These are phyloP conservation scores for Lathyrus tuberosus DNA, from an alignment of 306 rosid species.

Conservation along the genomic window DNA sequence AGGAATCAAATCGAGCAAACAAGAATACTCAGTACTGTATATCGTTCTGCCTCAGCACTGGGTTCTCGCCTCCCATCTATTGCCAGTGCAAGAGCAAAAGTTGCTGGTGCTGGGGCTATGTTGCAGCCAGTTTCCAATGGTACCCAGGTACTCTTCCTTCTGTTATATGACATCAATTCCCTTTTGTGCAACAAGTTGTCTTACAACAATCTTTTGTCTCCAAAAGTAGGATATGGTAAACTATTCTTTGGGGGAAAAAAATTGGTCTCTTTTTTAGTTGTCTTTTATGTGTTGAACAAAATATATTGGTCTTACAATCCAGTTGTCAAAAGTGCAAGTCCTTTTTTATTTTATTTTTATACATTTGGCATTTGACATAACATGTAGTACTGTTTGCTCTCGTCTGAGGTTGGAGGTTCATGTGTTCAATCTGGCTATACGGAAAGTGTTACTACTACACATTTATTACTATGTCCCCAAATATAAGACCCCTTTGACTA, in stretches of 20 bases:
- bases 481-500: too few relatives aligned
- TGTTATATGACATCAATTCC: constrained; percentile 13
- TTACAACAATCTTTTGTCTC: constrained; percentile 21
- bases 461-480: not conserved
- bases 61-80: constrained; percentile 97
- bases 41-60: constrained; percentile 95
- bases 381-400: constrained; percentile 17
- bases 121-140: constrained; percentile 92
- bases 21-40: constrained; percentile 89
- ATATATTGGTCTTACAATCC: constrained; percentile 21
- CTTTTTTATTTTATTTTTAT: not conserved
- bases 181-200: not conserved
- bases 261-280: not conserved
- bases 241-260: not conserved
- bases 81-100: constrained; percentile 87
- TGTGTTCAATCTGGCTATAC: constrained; percentile 4
- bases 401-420: constrained; percentile 7
- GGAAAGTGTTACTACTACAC: not conserved
- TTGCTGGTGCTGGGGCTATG: constrained; percentile 94
- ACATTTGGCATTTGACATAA: not conserved
- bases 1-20: constrained; percentile 92
- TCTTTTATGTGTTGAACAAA: constrained; percentile 20
- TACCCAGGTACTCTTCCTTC: constrained; percentile 68
- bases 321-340: not conserved
- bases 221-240: not conserved